phyloP scores from a whole-genome alignment of 345 rosid genomes.

The Linum lewisii region DNA sequence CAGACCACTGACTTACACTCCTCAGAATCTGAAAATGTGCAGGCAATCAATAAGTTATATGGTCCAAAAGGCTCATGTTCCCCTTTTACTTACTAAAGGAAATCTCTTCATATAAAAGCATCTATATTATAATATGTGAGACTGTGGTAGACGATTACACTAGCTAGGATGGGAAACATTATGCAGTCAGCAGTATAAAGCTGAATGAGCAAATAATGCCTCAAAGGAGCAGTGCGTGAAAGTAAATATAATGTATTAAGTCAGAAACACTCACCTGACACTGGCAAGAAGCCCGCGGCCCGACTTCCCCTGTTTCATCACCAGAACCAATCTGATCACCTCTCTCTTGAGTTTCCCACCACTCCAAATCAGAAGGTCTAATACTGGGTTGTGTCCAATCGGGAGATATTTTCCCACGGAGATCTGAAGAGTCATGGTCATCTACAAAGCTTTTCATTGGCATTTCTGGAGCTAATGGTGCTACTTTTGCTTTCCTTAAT shows the following conservation, averaged over 20 bases:
- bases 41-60: no score
- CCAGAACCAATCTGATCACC: conserved; percentile 47
- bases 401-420: conserved; percentile 23
- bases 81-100: no score
- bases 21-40: conserved; percentile 61
- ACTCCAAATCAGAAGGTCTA: conserved; percentile 44
- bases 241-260: background rate
- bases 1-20: conserved; percentile 99
- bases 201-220: conserved; percentile 8
- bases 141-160: no score
- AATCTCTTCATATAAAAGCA: no score
- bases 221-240: no score
- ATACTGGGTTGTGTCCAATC: conserved; percentile 25
- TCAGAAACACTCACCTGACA: conserved; percentile 67
- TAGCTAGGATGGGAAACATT: no score
- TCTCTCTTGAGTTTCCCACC: conserved; percentile 93
- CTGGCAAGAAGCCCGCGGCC: conserved; percentile 78
- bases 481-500: conserved; percentile 50
- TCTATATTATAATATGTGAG: no score
- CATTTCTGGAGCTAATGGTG: conserved; percentile 39
- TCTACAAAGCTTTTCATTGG: conserved; percentile 90
- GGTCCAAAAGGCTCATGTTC: background rate
- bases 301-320: conserved; percentile 75
- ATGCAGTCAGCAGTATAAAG: conserved; percentile 9
- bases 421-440: conserved; percentile 38